These are phyloP conservation scores for Pyrus bretschneideri DNA, from an alignment of 306 rosid genomes.

Conservation along the genomic window DNA sequence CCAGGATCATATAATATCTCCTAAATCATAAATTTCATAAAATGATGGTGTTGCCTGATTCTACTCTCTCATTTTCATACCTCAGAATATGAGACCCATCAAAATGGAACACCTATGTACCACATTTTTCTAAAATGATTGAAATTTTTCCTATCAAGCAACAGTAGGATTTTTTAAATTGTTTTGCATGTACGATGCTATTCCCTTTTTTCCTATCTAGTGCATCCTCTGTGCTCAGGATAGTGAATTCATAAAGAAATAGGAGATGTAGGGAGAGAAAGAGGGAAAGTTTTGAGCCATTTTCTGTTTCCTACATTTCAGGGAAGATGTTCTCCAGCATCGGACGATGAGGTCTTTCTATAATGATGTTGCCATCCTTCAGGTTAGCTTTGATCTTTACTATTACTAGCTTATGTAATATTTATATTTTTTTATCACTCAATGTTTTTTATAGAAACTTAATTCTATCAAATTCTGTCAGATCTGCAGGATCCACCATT, in stretches of 20 bases:
- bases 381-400: conserved; percentile 42
- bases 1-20: not conserved
- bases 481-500: no score
- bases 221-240: not conserved
- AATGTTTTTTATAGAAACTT: not conserved
- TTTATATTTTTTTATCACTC: not conserved
- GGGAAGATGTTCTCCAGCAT: conserved; percentile 68
- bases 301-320: conserved; percentile 35
- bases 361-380: conserved; percentile 67
- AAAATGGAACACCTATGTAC: not conserved
- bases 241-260: not conserved
- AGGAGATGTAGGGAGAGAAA: not conserved
- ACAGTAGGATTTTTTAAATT: not conserved
- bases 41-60: not conserved
- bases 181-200: not conserved
- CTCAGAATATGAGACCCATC: not conserved
- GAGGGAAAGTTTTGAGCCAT: not conserved
- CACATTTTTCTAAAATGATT: not conserved
- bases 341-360: conserved; percentile 68
- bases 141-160: conserved; percentile 2
- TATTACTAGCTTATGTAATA: not conserved
- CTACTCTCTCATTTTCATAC: not conserved
- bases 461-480: not conserved
- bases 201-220: conserved; percentile 1
- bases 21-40: not conserved